Evolutionary conservation across 768 basidiomycete genomes (phyloP), one percentile per base, ranked within the genome.

Genomic region (Termitomyces sp.): DNA sequence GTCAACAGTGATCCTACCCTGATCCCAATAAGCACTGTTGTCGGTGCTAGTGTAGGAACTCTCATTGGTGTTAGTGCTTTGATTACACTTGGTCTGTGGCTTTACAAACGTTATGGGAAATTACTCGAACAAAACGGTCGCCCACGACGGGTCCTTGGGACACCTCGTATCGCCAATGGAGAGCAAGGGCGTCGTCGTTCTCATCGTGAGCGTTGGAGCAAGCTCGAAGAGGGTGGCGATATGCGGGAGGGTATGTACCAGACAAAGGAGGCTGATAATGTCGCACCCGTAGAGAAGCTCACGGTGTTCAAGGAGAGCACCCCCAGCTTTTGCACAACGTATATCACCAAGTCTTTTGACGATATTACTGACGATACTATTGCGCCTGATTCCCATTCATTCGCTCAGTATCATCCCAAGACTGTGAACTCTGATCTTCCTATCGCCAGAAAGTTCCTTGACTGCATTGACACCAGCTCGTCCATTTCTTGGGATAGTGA

Each of bases 241-340:
- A 75, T 70, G 55, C 74, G 74, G 77, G 77, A 79, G 53, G 77
- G 72, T 20, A 72, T 66, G 56, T 69, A 71, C 57, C 71, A 76
- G 55, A 73, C 75, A 57, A 76, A 74, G 60, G 77, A 81, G 59
- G 68, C 71, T 8, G 76, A 72, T 44, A 69, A 71, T 47, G 72
- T 80, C 8, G 76, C 74, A 3, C 76, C 83, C 29, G 81, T 82
- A 77, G 80, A 83, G 66, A 81, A 79, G 63, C 78, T 86, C 56
- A 84, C 77, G 41, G 83, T 86, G 83, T 86, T 88, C 74, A 82
- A 85, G 69, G 84, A 82, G 64, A 76, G 81, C 18, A 56, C 36
- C 0, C 78, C 78, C 5, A 86, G 84, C 66, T n/a, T n/a, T n/a
- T 73, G 77, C 46, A 84, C 85, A 16, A 76, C 71, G 8, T 80